Evolutionary conservation across 106 monocot genomes (phyloP).

Genomic region (Narthecium ossifragum): DNA sequence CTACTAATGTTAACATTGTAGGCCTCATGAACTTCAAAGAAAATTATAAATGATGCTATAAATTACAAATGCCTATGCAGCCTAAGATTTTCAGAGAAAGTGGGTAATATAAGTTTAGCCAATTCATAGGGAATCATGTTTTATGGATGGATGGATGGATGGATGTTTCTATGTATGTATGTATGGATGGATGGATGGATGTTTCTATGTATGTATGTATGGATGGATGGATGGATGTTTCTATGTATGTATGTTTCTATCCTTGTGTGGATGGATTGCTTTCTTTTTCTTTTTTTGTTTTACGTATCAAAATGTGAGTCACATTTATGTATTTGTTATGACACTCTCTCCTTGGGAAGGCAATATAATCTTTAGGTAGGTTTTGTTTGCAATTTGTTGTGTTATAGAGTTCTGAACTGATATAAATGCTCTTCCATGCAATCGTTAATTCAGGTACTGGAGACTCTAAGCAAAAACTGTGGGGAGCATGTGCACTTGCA

Average conservation of each 20-base stretch:
- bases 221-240: background rate
- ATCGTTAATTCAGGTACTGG: constrained; percentile 70
- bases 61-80: too few relatives aligned
- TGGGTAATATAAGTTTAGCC: background rate
- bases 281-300: background rate
- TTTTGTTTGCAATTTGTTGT: too few relatives aligned
- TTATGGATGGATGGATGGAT: background rate
- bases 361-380: too few relatives aligned
- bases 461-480: constrained; percentile 97
- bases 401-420: too few relatives aligned
- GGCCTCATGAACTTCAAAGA: too few relatives aligned
- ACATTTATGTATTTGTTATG: too few relatives aligned
- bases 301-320: too few relatives aligned
- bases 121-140: too few relatives aligned
- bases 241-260: background rate
- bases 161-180: background rate
- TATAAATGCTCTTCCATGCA: too few relatives aligned
- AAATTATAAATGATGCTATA: too few relatives aligned
- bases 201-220: background rate
- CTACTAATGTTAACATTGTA: too few relatives aligned
- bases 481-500: constrained; percentile 64
- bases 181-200: background rate
- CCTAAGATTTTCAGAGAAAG: background rate
- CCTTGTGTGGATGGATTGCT: background rate
- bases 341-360: too few relatives aligned